Base-by-base conservation (phyloP, 495 filamentous ascomycete species). In the Aspergillus carlsbadensis region DNA sequence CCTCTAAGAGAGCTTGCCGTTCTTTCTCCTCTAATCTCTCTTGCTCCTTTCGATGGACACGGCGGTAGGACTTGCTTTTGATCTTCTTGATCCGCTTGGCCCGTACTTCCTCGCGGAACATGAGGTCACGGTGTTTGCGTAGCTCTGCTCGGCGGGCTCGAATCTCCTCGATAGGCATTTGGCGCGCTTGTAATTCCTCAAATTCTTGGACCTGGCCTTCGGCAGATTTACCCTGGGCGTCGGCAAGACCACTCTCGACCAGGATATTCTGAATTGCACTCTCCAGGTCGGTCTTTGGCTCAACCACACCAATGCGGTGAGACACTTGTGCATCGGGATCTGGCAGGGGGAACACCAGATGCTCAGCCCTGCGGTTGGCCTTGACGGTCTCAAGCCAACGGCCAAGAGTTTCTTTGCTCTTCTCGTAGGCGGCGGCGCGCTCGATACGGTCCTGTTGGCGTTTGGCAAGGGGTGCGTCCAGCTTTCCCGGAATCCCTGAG, bases 31-130 rank as follows among this genome's bases (percentile, higher is more conserved):
- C 85, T 39, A 87, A 73, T 54, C 84, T 84, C 65, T 90, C 84
- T 11, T 85, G 81, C 62, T 96, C 90, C 63, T 89, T 96, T 34
- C 94, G 86, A 67, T 97, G 95, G 20, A 98, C 86, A 47, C 92
- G 85, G 15, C 91, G 87, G 65, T 92, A 98, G 0, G 91, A 82
- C 65, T 96, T 98, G 63, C 87, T 92, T 77, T 98, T 98, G 68
- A 98, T 98, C 76, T 97, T 98, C 71, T 96, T 96, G 70, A 98
- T 88, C 3, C 94, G 86, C 72, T 93, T 96, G 4, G 91, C 82
- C 49, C 90, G 85, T 0, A 87, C 82, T 69, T 96, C 88, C 68
- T 98, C 95, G n/a, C 93, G 81, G 56, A 95, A 96, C 44, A 96
- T 76, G 5, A 97, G 72, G 59, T 98, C 94, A 54, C 95, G 78